phyloP scores from a whole-genome alignment of 257 asterid species.

The Henckelia pumila region DNA sequence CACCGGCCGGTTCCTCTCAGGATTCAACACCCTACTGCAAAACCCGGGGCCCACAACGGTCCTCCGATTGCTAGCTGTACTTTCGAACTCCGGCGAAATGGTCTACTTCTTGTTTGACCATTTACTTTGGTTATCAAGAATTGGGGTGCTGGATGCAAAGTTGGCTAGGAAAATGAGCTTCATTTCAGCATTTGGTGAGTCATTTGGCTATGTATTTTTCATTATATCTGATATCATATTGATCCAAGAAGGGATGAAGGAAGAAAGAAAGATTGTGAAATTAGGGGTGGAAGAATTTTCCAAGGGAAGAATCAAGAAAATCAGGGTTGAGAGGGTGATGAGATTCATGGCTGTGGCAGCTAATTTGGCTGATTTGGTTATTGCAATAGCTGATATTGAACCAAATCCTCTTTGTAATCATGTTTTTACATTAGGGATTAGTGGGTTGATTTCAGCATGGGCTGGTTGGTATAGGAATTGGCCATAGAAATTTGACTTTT shows the following conservation, averaged over 20 bases:
- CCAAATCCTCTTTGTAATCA: slow-evolving; percentile 89
- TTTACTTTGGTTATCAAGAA: slow-evolving; percentile 74
- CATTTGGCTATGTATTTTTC: slow-evolving; percentile 73
- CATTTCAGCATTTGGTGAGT: slow-evolving; percentile 89
- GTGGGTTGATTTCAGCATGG: slow-evolving; percentile 97
- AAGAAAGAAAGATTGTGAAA: slow-evolving; percentile 41
- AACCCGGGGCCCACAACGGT: slow-evolving; percentile 50
- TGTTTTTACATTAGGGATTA: slow-evolving; percentile 75
- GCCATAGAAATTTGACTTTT: slow-evolving; percentile 44
- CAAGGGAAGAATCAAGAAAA: slow-evolving; percentile 36
- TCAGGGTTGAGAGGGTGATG: slow-evolving; percentile 77
- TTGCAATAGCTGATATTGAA: slow-evolving; percentile 81
- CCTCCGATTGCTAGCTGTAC: slow-evolving; percentile 60
- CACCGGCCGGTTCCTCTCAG: slow-evolving; percentile 77
- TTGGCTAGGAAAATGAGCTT: slow-evolving; percentile 72
- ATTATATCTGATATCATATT: slow-evolving; percentile 54
- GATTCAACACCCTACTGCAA: slow-evolving; percentile 76
- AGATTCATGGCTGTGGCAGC: slow-evolving; percentile 89
- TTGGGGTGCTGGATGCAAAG: slow-evolving; percentile 66
- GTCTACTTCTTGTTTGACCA: slow-evolving; percentile 95
- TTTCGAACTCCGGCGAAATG: slow-evolving; percentile 84
- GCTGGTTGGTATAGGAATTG: slow-evolving; percentile 98
- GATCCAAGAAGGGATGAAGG: slow-evolving; percentile 57
- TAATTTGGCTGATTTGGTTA: slow-evolving; percentile 74
- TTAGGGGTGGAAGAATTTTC: slow-evolving; percentile 27